These are phyloP conservation scores for Glycine latifolia DNA, from an alignment of 306 rosid species.

Conservation along the genomic window DNA sequence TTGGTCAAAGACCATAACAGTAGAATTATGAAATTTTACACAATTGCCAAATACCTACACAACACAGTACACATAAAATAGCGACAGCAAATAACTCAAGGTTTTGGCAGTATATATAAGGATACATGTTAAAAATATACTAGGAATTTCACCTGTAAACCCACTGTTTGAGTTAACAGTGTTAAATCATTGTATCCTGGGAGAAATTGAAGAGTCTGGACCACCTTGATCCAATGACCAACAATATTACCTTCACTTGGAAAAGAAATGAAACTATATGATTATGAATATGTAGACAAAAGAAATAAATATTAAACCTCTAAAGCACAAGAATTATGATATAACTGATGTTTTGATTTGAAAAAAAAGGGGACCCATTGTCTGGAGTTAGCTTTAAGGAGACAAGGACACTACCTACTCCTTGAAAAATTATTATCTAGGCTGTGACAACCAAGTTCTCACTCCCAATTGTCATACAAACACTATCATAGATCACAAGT, in stretches of 20 bases:
- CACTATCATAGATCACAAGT: no score
- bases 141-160: slow-evolving; percentile 78
- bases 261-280: slow-evolving; percentile 43
- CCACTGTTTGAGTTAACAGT: slow-evolving; percentile 80
- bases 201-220: slow-evolving; percentile 76
- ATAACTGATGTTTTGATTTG: slow-evolving; percentile 32
- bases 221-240: slow-evolving; percentile 83
- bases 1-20: slow-evolving; percentile 14
- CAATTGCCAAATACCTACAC: slow-evolving; percentile 1
- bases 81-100: slow-evolving; percentile 13
- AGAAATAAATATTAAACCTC: slow-evolving; percentile 25
- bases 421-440: background rate
- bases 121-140: slow-evolving; percentile 35
- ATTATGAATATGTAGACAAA: slow-evolving; percentile 25
- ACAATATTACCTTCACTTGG: slow-evolving; percentile 69
- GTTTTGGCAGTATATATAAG: slow-evolving; percentile 24
- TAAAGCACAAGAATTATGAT: slow-evolving; percentile 31
- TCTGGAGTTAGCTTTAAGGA: background rate
- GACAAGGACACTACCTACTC: background rate
- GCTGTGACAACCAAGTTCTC: no score
- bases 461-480: no score
- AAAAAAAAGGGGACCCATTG: background rate
- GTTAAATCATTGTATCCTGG: slow-evolving; percentile 81
- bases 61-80: background rate
- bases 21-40: slow-evolving; percentile 38